phyloP scores from a whole-genome alignment of 2,329 filamentous ascomycete genomes.

The Sclerotinia nivalis region DNA sequence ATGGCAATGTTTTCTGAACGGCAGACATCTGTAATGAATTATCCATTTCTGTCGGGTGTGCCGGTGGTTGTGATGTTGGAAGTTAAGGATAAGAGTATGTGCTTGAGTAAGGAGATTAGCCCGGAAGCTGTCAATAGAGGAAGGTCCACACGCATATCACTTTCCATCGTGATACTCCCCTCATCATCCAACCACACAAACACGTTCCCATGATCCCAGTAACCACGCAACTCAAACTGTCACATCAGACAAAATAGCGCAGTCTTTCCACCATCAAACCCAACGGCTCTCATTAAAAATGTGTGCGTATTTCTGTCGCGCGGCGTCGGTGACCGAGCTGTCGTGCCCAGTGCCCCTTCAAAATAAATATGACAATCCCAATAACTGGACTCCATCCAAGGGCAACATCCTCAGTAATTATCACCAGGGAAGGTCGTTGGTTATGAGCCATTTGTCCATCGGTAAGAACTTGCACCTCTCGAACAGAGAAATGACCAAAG shows the following conservation, averaged over 20 bases:
- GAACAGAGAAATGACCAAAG: conserved; percentile 69
- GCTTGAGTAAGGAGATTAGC: background rate
- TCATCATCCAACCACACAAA: too few species aligned
- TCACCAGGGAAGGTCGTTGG: conserved; percentile 74
- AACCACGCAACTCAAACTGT: too few species aligned
- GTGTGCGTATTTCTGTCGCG: too few species aligned
- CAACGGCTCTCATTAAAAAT: too few species aligned
- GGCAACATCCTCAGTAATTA: conserved; percentile 76
- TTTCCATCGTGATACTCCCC: too few species aligned
- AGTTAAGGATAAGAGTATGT: background rate
- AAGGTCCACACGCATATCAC: too few species aligned
- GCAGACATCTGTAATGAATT: background rate
- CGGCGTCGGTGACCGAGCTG: too few species aligned
- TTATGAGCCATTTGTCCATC: conserved; percentile 70
- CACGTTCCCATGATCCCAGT: too few species aligned
- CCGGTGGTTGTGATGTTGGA: background rate
- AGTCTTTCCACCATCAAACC: too few species aligned
- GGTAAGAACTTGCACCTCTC: conserved; percentile 72
- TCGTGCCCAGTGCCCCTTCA: too few species aligned
- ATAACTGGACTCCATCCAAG: conserved; percentile 74
- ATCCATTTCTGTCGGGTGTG: background rate
- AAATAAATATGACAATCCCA: too few species aligned
- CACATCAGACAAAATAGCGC: too few species aligned
- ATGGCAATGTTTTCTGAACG: background rate
- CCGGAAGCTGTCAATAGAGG: background rate